Conservation (phyloP, 2,329 filamentous ascomycete genomes). For the Cladophialophora exuberans region DNA sequence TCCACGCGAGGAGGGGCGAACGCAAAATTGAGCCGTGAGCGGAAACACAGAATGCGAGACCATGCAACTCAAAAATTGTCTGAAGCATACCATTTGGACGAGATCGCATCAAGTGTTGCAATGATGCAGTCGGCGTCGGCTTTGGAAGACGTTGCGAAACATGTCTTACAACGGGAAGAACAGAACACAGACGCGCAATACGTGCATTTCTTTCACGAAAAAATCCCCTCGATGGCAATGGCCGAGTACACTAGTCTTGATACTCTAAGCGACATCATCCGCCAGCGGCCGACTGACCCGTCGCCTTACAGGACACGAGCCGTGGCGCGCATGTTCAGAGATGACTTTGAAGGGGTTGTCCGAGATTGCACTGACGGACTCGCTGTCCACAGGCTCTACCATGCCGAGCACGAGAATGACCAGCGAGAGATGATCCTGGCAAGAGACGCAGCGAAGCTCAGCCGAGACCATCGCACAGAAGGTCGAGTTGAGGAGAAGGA, state of each 20-base stretch:
- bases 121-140: slow-evolving; percentile 81
- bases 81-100: slow-evolving; percentile 77
- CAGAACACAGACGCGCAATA: slow-evolving; percentile 75
- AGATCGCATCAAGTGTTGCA: slow-evolving; percentile 80
- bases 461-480: slow-evolving; percentile 52
- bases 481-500: slow-evolving; percentile 62
- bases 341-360: slow-evolving; percentile 70
- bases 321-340: slow-evolving; percentile 74
- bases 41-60: slow-evolving; percentile 78
- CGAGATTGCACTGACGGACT: slow-evolving; percentile 72
- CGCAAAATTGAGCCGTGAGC: slow-evolving; percentile 72
- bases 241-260: slow-evolving; percentile 71
- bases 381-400: slow-evolving; percentile 56
- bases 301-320: slow-evolving; percentile 74
- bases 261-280: slow-evolving; percentile 69
- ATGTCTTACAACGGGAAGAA: slow-evolving; percentile 72
- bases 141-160: slow-evolving; percentile 73
- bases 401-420: slow-evolving; percentile 55
- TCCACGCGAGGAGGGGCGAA: slow-evolving; percentile 60
- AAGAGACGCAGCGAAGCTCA: slow-evolving; percentile 45
- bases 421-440: slow-evolving; percentile 55
- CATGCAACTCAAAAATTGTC: slow-evolving; percentile 77
- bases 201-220: slow-evolving; percentile 92
- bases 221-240: slow-evolving; percentile 76
- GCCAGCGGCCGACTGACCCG: slow-evolving; percentile 63